Conservation (phyloP, 1,139 yeast genomes). For the Taphrina populina region DNA sequence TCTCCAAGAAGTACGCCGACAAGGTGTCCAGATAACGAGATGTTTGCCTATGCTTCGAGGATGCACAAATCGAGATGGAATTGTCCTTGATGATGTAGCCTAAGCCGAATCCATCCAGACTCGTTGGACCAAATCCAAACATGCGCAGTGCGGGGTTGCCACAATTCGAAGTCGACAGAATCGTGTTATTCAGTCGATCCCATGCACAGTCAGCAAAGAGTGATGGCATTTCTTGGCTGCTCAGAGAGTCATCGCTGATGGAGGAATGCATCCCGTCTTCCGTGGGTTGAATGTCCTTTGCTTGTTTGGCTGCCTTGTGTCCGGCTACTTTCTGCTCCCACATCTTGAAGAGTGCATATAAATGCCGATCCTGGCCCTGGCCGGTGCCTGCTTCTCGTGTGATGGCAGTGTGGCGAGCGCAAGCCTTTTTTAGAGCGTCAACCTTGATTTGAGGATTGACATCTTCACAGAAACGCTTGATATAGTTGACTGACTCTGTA, state of each 20-base stretch:
- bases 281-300: not conserved
- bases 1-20: slow-evolving; percentile 64
- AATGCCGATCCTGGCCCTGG: slow-evolving; percentile 84
- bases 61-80: slow-evolving; percentile 78
- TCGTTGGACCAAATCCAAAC: slow-evolving; percentile 91
- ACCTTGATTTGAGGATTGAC: slow-evolving; percentile 63
- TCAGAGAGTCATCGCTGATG: slow-evolving; percentile 39
- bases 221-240: slow-evolving; percentile 51
- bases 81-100: slow-evolving; percentile 87
- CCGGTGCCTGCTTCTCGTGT: slow-evolving; percentile 73
- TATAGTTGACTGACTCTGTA: slow-evolving; percentile 74
- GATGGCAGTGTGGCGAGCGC: slow-evolving; percentile 64
- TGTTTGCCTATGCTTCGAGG: slow-evolving; percentile 90
- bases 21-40: slow-evolving; percentile 73
- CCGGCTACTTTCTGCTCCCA: slow-evolving; percentile 60
- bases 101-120: slow-evolving; percentile 86
- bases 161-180: slow-evolving; percentile 65
- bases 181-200: slow-evolving; percentile 65
- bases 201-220: slow-evolving; percentile 79
- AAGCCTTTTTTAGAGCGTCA: slow-evolving; percentile 62
- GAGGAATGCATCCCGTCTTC: slow-evolving; percentile 16
- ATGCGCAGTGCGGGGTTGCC: slow-evolving; percentile 85
- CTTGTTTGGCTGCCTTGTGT: slow-evolving; percentile 6
- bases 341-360: slow-evolving; percentile 80
- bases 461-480: slow-evolving; percentile 78